Evolutionary conservation across 768 basidiomycete species (phyloP).

Genomic region (Phaffia tasmanica): DNA sequence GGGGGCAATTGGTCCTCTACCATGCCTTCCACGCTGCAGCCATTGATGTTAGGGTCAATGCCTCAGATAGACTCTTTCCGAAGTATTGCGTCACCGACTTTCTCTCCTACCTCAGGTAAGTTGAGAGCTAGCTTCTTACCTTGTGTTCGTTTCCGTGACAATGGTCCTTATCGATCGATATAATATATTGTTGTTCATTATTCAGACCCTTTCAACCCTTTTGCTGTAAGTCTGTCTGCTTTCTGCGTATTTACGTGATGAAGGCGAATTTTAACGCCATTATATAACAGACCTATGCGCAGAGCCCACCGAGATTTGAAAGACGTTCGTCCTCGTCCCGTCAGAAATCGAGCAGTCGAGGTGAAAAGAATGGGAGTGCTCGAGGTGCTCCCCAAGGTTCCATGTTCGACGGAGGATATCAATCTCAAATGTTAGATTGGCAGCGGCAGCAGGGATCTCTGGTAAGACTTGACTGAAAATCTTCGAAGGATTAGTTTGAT

Average conservation of each 20-base stretch:
- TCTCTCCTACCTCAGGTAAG: conserved; percentile 14
- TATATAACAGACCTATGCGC: neutral
- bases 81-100: conserved; percentile 4
- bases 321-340: neutral
- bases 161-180: too few relatives aligned
- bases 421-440: neutral
- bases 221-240: conserved; percentile 33
- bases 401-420: neutral
- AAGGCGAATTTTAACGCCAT: neutral
- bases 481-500: too few relatives aligned
- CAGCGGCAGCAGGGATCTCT: conserved; percentile 8
- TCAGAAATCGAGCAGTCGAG: conserved; percentile 14
- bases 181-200: conserved; percentile 18
- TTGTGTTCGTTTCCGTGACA: neutral
- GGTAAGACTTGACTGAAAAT: neutral
- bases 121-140: neutral
- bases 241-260: neutral
- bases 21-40: neutral
- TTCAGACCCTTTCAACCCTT: conserved; percentile 52
- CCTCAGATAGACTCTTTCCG: conserved; percentile 11
- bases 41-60: conserved; percentile 13
- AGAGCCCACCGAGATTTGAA: conserved; percentile 14
- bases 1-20: conserved; percentile 1
- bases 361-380: conserved; percentile 3
- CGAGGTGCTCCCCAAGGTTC: conserved; percentile 12